phyloP scores from a whole-genome alignment of 73 alveolate species.

The Stentor coeruleus region DNA sequence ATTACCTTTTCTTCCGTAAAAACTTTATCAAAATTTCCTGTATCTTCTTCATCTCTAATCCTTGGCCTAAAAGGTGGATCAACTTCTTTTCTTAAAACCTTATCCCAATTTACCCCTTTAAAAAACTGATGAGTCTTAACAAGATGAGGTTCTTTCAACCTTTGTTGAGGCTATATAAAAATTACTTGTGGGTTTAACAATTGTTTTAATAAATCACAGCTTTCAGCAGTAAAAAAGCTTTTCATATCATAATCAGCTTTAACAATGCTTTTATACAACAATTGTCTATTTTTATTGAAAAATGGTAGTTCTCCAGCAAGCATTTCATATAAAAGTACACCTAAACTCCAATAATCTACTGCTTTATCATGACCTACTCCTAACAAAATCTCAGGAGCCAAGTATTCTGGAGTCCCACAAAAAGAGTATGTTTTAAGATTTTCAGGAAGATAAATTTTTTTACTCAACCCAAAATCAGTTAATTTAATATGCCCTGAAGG shows the following conservation, averaged over 20 bases:
- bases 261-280: conserved; percentile 7
- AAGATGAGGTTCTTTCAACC: background rate
- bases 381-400: conserved; percentile 35
- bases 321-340: conserved; percentile 49
- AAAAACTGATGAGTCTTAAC: background rate
- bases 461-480: conserved; percentile 83
- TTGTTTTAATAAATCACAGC: background rate
- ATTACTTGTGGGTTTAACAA: background rate
- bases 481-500: conserved; percentile 72
- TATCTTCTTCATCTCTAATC: background rate
- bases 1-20: background rate
- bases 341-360: conserved; percentile 56
- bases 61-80: background rate
- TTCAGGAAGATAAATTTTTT: conserved; percentile 37
- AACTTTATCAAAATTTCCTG: background rate
- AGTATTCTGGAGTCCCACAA: conserved; percentile 33
- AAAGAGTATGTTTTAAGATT: background rate
- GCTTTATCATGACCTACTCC: conserved; percentile 51
- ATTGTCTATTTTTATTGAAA: conserved; percentile 33
- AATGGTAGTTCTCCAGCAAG: conserved; percentile 54
- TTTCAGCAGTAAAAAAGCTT: background rate
- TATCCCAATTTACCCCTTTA: background rate
- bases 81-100: no score
- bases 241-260: conserved; percentile 9
- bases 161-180: background rate